Percentiles rank a stretch among this genome's conserved stretches.
These are phyloP conservation scores for Lachnellula arida DNA, from an alignment of 2,329 filamentous ascomycete species.

Conservation along the genomic window DNA sequence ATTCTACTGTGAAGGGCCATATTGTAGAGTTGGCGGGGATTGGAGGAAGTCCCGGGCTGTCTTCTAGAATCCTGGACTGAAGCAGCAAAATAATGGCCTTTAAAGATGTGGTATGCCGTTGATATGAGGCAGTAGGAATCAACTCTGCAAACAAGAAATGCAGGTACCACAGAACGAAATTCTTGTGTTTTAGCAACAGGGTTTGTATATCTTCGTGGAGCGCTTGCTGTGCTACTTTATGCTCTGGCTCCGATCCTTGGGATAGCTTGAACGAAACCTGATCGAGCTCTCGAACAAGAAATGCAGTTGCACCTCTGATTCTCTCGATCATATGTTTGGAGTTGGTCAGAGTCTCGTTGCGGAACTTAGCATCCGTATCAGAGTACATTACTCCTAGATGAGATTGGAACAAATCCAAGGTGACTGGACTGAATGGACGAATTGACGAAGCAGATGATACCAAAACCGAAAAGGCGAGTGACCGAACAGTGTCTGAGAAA, in stretches of 20 bases:
- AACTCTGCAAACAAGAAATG: constrained; percentile 70
- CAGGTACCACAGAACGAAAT: constrained; percentile 72
- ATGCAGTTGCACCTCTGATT: constrained; percentile 60
- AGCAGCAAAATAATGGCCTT: constrained; percentile 66
- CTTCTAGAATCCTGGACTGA: constrained; percentile 33
- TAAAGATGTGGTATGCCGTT: constrained; percentile 77
- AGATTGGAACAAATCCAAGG: constrained; percentile 57
- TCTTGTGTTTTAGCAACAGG: constrained; percentile 43
- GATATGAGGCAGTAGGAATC: constrained; percentile 78
- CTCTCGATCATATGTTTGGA: constrained; percentile 74
- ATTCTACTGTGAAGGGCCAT: constrained; percentile 29
- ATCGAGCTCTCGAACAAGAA: constrained; percentile 41
- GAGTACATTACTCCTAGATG: constrained; percentile 71
- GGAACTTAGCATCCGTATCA: constrained; percentile 80
- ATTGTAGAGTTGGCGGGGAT: constrained; percentile 15
- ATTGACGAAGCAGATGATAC: constrained; percentile 71
- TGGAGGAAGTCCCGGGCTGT: not conserved
- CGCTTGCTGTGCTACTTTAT: constrained; percentile 20
- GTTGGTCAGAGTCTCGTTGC: constrained; percentile 73
- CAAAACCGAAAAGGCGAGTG: constrained; percentile 77
- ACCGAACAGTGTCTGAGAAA: constrained; percentile 60
- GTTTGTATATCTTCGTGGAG: constrained; percentile 8
- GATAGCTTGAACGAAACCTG: constrained; percentile 12
- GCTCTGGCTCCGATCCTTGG: not conserved
- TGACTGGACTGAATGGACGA: constrained; percentile 60